Base-by-base conservation (phyloP, 192 early-diverging fungal genomes). In the Phlyctochytrium planicorne region DNA sequence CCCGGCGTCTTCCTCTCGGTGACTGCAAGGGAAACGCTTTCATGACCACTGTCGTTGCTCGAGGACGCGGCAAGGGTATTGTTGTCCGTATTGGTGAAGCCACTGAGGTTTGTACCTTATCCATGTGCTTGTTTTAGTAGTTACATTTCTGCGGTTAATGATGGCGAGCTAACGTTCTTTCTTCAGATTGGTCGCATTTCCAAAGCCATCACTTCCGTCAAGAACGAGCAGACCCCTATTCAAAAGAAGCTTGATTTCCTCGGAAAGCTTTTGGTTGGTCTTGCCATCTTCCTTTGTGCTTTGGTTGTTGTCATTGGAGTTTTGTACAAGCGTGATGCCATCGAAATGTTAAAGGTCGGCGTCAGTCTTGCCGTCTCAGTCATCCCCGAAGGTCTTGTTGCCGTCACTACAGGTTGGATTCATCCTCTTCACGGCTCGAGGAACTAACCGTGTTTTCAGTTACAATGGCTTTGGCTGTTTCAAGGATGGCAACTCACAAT, bases 1-100 rank as follows among this genome's bases (percentile, higher is more conserved):
- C 89, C 12, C 75, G 90, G 37, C 82, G 81, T 52, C 74, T 91
- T 2, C 88, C 96, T 0, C 78, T 98, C 3, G 92, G 89, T 59
- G 96, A 98, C 62, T 97, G 96, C 75, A 94, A 91, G 73, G 92
- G 95, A 50, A 96, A 93, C 71, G 94, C 93, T 3, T 98, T 98
- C 74, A 97, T 96, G 95, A 89, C 94, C 10, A 98, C 95, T 1
- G 81, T 92, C 3, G 93, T 97, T 29, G 85, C 93, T 33, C 87
- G 90, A 29, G 96, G 96, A 30, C 89, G 96, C 32, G 95, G 88
- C 16, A 91, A 92, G 56, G 96, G 94, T 27, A 84, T 98, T 53
- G 96, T 97, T 14, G 94, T 95, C 25, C 83, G 94, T 60, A 95
- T 91, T 2, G 96, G 95, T 47, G 65, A 81, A 30, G 71, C 78